A percentile compares a stretch with the other conserved stretches of the same genome.
Conservation (phyloP, 2,329 filamentous ascomycete genomes). For the Rhinocladiella similis region DNA sequence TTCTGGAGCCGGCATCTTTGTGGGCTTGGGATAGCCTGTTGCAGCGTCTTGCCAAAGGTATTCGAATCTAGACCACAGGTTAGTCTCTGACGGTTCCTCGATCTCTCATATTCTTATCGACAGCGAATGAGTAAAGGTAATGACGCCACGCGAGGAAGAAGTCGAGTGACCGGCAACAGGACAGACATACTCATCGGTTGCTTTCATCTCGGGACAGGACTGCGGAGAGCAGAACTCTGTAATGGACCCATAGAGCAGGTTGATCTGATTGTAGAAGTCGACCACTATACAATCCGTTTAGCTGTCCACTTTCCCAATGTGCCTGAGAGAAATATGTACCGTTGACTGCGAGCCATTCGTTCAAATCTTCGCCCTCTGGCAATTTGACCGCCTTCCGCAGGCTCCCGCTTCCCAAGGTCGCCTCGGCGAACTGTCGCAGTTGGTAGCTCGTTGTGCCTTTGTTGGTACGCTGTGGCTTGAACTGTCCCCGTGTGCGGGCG, state of each 20-base stretch:
- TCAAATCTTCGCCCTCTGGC: constrained; percentile 94
- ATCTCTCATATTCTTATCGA: neutral
- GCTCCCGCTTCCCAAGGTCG: constrained; percentile 91
- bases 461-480: constrained; percentile 79
- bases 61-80: constrained; percentile 69
- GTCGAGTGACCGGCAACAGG: no score
- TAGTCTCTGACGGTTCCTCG: neutral
- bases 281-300: constrained; percentile 66
- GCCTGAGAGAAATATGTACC: constrained; percentile 51
- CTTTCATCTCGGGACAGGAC: constrained; percentile 98
- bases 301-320: neutral
- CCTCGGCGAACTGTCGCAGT: constrained; percentile 95
- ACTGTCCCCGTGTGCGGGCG: constrained; percentile 83
- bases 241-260: constrained; percentile 96
- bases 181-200: constrained; percentile 83
- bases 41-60: constrained; percentile 98
- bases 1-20: constrained; percentile 94
- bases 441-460: constrained; percentile 92
- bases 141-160: no score
- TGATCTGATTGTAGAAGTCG: constrained; percentile 99
- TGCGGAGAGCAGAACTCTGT: constrained; percentile 98
- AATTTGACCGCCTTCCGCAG: constrained; percentile 94
- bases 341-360: constrained; percentile 98
- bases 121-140: neutral
- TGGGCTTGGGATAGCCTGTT: constrained; percentile 82